phyloP scores from a whole-genome alignment of 805 yeast species.

The Lachancea fermentati region DNA sequence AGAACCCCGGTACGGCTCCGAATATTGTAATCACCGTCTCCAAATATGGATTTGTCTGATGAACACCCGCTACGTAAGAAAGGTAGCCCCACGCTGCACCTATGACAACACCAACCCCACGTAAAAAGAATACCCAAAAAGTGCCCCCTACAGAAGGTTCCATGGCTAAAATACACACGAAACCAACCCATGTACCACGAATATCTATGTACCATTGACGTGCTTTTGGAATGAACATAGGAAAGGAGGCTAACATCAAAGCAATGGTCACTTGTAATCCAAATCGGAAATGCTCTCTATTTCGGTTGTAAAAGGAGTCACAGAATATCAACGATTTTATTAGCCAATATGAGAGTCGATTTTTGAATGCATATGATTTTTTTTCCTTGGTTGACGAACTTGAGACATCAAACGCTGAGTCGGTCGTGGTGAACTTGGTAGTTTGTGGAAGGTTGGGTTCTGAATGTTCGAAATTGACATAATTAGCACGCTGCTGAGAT shows the following conservation, averaged over 20 bases:
- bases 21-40: constrained; percentile 39
- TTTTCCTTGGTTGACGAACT: no score
- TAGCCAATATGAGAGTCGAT: neutral
- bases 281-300: constrained; percentile 38
- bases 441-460: neutral
- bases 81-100: constrained; percentile 49
- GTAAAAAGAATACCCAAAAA: constrained; percentile 40
- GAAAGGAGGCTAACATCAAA: constrained; percentile 43
- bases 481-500: constrained; percentile 15
- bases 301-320: constrained; percentile 17
- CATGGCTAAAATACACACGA: constrained; percentile 43
- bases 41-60: constrained; percentile 37
- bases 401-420: neutral
- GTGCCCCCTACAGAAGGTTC: constrained; percentile 50
- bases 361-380: no score
- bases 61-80: constrained; percentile 40
- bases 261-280: constrained; percentile 43
- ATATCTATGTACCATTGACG: constrained; percentile 45
- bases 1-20: constrained; percentile 44
- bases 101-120: constrained; percentile 42
- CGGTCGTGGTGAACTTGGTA: neutral
- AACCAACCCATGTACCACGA: constrained; percentile 50
- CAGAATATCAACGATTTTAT: constrained; percentile 1
- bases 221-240: constrained; percentile 43
- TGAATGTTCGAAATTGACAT: neutral